A percentile compares a stretch with the other conserved stretches of the same genome.
phyloP scores from a whole-genome alignment of 192 early-diverging fungal species.

The Linnemannia schmuckeri region DNA sequence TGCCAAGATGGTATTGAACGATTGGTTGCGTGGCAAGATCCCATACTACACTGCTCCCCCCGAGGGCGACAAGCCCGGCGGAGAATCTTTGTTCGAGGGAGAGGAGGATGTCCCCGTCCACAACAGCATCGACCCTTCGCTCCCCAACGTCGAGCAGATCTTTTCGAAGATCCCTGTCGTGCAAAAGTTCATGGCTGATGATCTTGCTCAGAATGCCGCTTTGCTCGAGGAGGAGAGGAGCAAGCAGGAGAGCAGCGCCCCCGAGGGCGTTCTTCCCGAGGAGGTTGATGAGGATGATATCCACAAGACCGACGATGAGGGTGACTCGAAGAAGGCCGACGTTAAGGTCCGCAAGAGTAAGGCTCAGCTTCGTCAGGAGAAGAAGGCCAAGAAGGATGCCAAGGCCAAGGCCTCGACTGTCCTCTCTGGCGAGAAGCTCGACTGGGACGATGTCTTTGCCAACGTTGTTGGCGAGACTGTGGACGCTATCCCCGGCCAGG shows the following conservation, averaged over 20 bases:
- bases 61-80: conserved; percentile 58
- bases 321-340: conserved; percentile 48
- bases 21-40: conserved; percentile 98
- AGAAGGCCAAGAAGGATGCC: conserved; percentile 57
- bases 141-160: conserved; percentile 81
- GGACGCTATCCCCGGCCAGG: conserved; percentile 53
- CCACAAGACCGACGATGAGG: conserved; percentile 59
- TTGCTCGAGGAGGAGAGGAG: conserved; percentile 64
- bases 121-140: conserved; percentile 36
- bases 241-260: conserved; percentile 67
- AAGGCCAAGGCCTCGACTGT: conserved; percentile 48
- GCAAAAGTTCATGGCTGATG: conserved; percentile 86
- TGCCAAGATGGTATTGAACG: conserved; percentile 98
- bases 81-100: conserved; percentile 26
- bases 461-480: conserved; percentile 78
- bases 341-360: conserved; percentile 53
- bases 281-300: conserved; percentile 59
- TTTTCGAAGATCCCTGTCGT: conserved; percentile 94
- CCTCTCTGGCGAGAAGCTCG: conserved; percentile 65
- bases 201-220: conserved; percentile 77
- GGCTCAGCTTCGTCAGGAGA: conserved; percentile 58
- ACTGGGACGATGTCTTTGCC: conserved; percentile 93
- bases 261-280: conserved; percentile 60
- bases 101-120: conserved; percentile 36
- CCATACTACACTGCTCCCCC: conserved; percentile 94